A percentile compares a stretch with the other conserved stretches of the same genome.
Conservation (phyloP, 2,329 filamentous ascomycete species). For the Penicillium freii region DNA sequence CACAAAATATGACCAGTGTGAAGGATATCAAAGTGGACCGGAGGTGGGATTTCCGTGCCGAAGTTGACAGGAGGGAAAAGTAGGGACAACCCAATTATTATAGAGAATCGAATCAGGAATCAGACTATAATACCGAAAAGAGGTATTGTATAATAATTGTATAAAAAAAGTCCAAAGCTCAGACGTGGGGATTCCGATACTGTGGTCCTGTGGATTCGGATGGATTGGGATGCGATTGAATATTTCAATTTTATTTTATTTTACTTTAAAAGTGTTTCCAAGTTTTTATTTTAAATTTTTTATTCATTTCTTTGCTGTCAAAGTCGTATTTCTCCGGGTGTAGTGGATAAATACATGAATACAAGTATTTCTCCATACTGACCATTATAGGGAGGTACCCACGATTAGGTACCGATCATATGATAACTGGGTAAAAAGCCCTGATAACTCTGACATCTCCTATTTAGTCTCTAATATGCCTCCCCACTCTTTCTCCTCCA, state of each 20-base stretch:
- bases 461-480: background rate
- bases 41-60: background rate
- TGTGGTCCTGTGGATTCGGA: conserved; percentile 2
- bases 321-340: background rate
- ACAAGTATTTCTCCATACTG: background rate
- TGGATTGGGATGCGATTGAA: background rate
- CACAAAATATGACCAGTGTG: background rate
- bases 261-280: background rate
- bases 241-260: background rate
- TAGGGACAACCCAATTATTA: background rate
- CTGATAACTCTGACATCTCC: background rate
- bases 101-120: background rate
- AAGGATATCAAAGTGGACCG: background rate
- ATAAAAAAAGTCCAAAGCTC: background rate
- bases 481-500: background rate
- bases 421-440: background rate
- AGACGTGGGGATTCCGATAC: conserved; percentile 6
- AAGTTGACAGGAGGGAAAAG: conserved; percentile 5
- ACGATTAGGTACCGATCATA: background rate
- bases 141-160: background rate
- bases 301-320: background rate
- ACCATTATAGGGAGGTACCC: background rate
- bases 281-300: background rate
- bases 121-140: background rate
- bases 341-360: background rate